These are phyloP conservation scores for Mycena crocata DNA, from an alignment of 768 basidiomycete genomes.

Conservation along the genomic window DNA sequence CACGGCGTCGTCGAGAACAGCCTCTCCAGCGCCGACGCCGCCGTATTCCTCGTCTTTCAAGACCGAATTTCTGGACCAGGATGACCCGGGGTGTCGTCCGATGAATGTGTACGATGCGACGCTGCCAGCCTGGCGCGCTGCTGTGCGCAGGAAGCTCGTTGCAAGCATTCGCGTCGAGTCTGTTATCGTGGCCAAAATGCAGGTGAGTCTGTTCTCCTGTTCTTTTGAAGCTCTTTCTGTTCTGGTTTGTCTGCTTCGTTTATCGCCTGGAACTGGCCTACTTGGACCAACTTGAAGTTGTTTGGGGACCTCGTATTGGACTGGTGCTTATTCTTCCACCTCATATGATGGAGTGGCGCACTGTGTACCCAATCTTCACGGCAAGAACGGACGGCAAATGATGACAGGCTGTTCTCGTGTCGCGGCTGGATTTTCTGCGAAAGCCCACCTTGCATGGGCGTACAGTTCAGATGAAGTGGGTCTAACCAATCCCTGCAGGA, in stretches of 20 bases:
- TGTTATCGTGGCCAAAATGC: conserved; percentile 69
- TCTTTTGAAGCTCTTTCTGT: not conserved
- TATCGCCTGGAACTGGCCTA: no score
- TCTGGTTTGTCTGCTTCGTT: not conserved
- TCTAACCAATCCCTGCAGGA: conserved; percentile 48
- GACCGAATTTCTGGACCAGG: conserved; percentile 6
- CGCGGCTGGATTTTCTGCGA: no score
- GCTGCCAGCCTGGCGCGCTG: conserved; percentile 74
- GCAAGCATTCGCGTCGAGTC: conserved; percentile 69
- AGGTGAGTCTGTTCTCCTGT: conserved; percentile 56
- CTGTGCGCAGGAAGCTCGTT: conserved; percentile 66
- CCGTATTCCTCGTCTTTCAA: not conserved
- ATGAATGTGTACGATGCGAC: conserved; percentile 73
- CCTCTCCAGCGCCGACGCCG: conserved; percentile 28
- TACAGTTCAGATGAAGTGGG: not conserved
- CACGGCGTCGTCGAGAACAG: conserved; percentile 21
- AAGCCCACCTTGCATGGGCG: conserved; percentile 10
- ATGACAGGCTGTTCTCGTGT: no score
- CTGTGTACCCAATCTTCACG: no score
- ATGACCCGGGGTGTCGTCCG: conserved; percentile 32
- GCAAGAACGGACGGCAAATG: no score
- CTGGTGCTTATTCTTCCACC: no score
- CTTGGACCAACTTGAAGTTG: no score
- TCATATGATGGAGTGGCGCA: no score
- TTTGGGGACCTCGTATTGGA: no score